Base-by-base conservation (phyloP, 768 basidiomycete genomes). In the Russula lepida region DNA sequence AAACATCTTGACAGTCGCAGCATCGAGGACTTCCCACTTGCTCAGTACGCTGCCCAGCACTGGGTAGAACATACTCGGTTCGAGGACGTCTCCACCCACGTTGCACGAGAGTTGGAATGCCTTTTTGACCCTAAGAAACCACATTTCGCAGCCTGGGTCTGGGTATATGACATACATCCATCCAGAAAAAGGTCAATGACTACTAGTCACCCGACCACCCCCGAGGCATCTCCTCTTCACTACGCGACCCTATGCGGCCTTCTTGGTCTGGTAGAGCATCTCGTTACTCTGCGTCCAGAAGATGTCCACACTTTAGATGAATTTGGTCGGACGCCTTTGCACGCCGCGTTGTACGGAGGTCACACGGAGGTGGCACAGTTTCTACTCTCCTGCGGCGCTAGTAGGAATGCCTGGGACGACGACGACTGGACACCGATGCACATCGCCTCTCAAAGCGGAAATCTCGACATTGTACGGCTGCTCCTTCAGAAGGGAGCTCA, bases 11-110 rank as follows among this genome's bases (percentile, higher is more conserved):
- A 50, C 48, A 43, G 43, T 6, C 15, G 19, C 37, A 52, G 6
- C 25, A 33, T 58, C 48, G 17, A 52, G 28, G n/a, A 44, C 23
- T 48, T 25, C 28, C 56, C 56, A 25, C 46, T 56, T 8, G 44
- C 56, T 0, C 15, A 43, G 13, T 58, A 58, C 27, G 57, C 57
- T 27, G 50, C 48, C 15, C 48, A 21, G 37, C 32, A 58, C 48
- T 58, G 57, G 57, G 27, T 58, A 13, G 47, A 44, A 21, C 57
- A 58, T 49, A 27, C 49, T 13, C 41, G n/a, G 23, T 56, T 56
- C 12, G 46, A 25, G 44, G 35, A 37, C 19, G 56, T 56, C 23
- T 35, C 46, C 2, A 13, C 21, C 21, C 8, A 33, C 19, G 8
- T 56, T 19, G 12, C 25, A 13, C 25, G 12, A 30, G 56, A 33